Evolutionary conservation across 768 basidiomycete species (phyloP), one percentile per base, ranked within the genome.

Genomic region (Mycena epipterygia): DNA sequence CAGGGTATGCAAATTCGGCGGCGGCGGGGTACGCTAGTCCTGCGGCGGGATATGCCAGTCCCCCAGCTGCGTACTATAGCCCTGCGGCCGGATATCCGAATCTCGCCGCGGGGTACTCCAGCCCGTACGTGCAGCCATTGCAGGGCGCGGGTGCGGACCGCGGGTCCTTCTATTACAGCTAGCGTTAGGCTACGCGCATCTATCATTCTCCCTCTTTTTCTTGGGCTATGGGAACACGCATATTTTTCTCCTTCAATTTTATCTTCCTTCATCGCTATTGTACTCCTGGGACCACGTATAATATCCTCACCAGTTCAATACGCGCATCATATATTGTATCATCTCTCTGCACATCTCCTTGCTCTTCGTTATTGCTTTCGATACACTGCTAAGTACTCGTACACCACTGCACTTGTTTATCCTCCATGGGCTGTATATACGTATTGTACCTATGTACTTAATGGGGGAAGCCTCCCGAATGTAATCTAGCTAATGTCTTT

Each of bases 311-410:
- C 46, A n/a, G 41, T n/a, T 49, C 35, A 21, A 46, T 49, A 60
- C 44, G 14, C 23, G 39, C 51, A 55, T 52, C 25, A 32, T 46
- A 46, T 44, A n/a, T 8, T 23, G 25, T 19, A 4, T n/a, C 41
- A 44, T 29, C 17, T 16, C 25, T 29, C 27, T n/a, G 19, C 37
- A 51, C 21, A 29, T 41, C 29, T 62, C 30, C 52, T 64, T 41
- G 63, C 63, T 64, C 63, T 44, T 64, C 63, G 59, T 27, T 46
- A 64, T 46, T 55, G 63, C 63, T 64, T 55, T 64, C 63, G 63
- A 62, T 63, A 60, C 17, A 63, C 27, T 33, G 19, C 25, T 41
- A 29, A 17, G 33, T 56, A 33, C 32, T 23, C 9, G 19, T 44
- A 27, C 21, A 44, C 30, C 37, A 21, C 30, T 25, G 51, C 62